Evolutionary conservation across 768 basidiomycete genomes (phyloP), one percentile per base, ranked within the genome.

Genomic region (Lyophyllum shimeji): DNA sequence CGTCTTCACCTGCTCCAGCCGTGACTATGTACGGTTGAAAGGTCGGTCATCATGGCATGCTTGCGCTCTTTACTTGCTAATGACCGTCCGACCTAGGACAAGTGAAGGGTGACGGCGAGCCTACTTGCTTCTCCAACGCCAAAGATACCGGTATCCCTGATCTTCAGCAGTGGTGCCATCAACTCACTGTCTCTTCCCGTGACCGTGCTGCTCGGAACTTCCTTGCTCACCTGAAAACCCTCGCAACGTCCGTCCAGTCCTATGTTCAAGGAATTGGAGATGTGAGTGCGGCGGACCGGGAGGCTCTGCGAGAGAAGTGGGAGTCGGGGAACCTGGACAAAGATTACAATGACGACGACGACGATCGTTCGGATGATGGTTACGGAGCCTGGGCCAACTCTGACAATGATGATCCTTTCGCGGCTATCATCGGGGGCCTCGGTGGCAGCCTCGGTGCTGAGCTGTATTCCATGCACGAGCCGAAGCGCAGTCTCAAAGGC

Each of bases 11-110:
- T 78, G 76, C 54, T 86, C 84, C 0, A 77, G 81, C 39, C 76
- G 84, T 17, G 84, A 87, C 64, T 86, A 87, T 59, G 75, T 84
- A 17, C 72, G 84, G 40, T 64, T 85, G 21, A 83, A 76, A 71
- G 78, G 80, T 76, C 6, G 9, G 17, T 40, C 39, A 60, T 7
- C 12, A 23, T 34, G 17, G 7, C 21, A 66, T 33, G 52, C 29
- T 23, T 42, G 31, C 7, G n/a, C 27, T 21, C 45, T 58, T 20
- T 34, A 21, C 21, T 29, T 29, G 34, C 34, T 42, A 52, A 46
- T 17, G 33, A 55, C 29, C 43, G 5, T 47, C 55, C 43, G 5
- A 45, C 55, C 23, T 31, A 83, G 83, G 78, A 13, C 82, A 85
- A 70, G 78, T 83, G 24, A 79, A 79, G 62, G 84, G 84, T 24